These are phyloP conservation scores for Fusarium zealandicum DNA, from an alignment of 2,329 filamentous ascomycete genomes.

Conservation along the genomic window DNA sequence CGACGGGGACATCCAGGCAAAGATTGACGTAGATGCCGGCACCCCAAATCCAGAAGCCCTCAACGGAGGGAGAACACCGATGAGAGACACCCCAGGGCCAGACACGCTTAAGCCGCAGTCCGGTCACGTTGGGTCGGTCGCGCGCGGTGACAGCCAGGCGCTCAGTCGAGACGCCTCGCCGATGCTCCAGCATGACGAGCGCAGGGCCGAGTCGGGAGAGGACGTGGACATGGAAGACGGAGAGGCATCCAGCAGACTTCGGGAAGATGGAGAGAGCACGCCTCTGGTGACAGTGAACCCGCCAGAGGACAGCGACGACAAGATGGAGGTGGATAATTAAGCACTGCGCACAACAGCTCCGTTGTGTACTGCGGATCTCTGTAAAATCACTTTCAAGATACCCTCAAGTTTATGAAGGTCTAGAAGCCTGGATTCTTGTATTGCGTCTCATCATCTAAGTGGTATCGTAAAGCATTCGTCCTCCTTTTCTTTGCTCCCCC, in stretches of 20 bases:
- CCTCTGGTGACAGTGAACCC: conserved; percentile 60
- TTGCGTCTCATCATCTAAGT: conserved; percentile 18
- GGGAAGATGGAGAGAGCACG: conserved; percentile 53
- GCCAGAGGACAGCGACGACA: conserved; percentile 58
- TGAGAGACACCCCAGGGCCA: conserved; percentile 40
- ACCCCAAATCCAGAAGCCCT: conserved; percentile 40
- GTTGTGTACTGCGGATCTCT: conserved; percentile 2
- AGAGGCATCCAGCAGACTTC: conserved; percentile 45
- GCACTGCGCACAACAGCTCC: not conserved
- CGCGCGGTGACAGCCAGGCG: conserved; percentile 40
- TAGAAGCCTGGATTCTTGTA: conserved; percentile 11
- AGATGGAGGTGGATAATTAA: conserved; percentile 69
- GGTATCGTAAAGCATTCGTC: conserved; percentile 26
- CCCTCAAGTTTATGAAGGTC: conserved; percentile 34
- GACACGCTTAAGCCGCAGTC: conserved; percentile 39
- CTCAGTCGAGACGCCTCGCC: conserved; percentile 43
- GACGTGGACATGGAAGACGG: conserved; percentile 67
- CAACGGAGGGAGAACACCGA: conserved; percentile 46
- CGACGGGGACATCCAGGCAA: conserved; percentile 49
- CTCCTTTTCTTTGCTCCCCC: not conserved
- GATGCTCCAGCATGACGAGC: conserved; percentile 40
- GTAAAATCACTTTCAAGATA: conserved; percentile 38
- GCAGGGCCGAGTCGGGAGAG: conserved; percentile 55
- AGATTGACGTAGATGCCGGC: conserved; percentile 41
- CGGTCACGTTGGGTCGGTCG: conserved; percentile 28